These are phyloP conservation scores for Microcyclosporella mali DNA, from an alignment of 2,329 filamentous ascomycete species.

Conservation along the genomic window DNA sequence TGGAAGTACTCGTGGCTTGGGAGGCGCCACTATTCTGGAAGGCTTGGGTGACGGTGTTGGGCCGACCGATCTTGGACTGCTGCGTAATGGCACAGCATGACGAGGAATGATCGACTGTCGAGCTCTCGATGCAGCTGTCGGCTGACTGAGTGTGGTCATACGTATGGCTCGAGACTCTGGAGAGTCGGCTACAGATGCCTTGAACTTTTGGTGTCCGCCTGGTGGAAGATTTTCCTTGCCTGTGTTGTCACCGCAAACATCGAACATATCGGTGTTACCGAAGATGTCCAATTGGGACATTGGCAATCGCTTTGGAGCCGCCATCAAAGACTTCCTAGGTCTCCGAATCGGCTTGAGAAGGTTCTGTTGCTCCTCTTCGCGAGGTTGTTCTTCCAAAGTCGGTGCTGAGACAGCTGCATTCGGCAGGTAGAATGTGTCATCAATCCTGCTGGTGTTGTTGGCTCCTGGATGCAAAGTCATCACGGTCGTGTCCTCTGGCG, in stretches of 20 bases:
- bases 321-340: slow-evolving; percentile 39
- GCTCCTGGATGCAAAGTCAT: slow-evolving; percentile 48
- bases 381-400: not conserved
- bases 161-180: not conserved
- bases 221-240: slow-evolving; percentile 61
- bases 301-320: slow-evolving; percentile 45
- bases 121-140: slow-evolving; percentile 22
- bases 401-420: not conserved
- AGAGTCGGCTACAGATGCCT: not conserved
- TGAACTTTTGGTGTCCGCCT: slow-evolving; percentile 23
- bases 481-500: slow-evolving; percentile 48
- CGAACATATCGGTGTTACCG: slow-evolving; percentile 2
- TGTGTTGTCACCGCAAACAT: slow-evolving; percentile 36
- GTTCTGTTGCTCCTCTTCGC: slow-evolving; percentile 2
- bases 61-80: not conserved
- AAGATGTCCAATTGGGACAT: slow-evolving; percentile 32
- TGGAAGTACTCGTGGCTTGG: not conserved
- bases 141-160: slow-evolving; percentile 13
- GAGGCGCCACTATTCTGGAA: not conserved
- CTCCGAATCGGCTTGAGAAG: slow-evolving; percentile 27
- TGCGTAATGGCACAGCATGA: slow-evolving; percentile 9
- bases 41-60: not conserved
- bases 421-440: slow-evolving; percentile 28
- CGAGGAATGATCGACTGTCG: slow-evolving; percentile 15
- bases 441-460: slow-evolving; percentile 23